phyloP scores from a whole-genome alignment of 1,284 basidiomycete genomes.

The Trichosporon asahii region DNA sequence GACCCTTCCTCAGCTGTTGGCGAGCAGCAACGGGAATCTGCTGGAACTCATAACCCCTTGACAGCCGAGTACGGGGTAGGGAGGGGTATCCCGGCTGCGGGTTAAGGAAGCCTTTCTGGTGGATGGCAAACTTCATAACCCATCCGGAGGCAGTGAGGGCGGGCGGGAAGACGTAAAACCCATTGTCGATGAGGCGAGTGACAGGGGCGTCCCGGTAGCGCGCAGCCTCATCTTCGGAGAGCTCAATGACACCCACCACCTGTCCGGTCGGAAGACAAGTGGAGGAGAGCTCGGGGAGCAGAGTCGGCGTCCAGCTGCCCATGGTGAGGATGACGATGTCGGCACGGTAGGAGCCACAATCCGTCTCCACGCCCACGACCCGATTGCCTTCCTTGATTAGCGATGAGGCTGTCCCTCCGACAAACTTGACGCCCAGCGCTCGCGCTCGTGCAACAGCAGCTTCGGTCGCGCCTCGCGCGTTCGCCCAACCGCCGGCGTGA shows the following conservation, averaged over 20 bases:
- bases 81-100: conserved; percentile 22
- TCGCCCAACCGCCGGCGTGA: conserved; percentile 72
- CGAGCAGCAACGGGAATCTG: conserved; percentile 12
- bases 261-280: conserved; percentile 55
- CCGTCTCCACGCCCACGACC: conserved; percentile 61
- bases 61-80: conserved; percentile 17
- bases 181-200: conserved; percentile 64
- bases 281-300: conserved; percentile 21
- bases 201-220: conserved; percentile 63
- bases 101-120: conserved; percentile 38
- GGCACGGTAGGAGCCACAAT: conserved; percentile 49
- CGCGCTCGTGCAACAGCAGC: conserved; percentile 31
- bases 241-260: conserved; percentile 64
- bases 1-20: conserved; percentile 14
- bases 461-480: conserved; percentile 63
- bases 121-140: conserved; percentile 47
- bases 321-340: conserved; percentile 37
- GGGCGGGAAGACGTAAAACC: conserved; percentile 68
- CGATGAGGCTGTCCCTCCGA: conserved; percentile 12
- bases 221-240: conserved; percentile 62
- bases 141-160: conserved; percentile 17
- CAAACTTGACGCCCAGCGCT: conserved; percentile 20
- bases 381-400: conserved; percentile 26
- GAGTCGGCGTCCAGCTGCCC: conserved; percentile 41
- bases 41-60: conserved; percentile 13